Evolutionary conservation across 2,329 filamentous ascomycete genomes (phyloP).

Genomic region (Paecilomyces sp.): DNA sequence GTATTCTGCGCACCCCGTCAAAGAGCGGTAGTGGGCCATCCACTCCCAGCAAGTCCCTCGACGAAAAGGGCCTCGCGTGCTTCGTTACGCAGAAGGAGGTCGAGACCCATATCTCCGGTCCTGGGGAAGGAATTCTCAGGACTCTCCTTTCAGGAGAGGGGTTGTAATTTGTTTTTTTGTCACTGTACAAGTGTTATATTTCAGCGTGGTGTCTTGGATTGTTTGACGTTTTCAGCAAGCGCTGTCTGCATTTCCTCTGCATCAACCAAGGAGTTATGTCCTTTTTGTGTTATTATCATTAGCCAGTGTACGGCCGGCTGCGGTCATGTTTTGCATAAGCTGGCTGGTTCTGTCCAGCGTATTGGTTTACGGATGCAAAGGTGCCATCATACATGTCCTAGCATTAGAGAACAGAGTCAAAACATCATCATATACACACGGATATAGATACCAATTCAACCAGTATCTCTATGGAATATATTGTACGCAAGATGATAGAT

Average conservation of each 20-base stretch:
- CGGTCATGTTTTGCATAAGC: neutral
- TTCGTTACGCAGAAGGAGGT: slow-evolving; percentile 76
- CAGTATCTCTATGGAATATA: neutral
- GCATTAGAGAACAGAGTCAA: neutral
- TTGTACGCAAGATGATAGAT: neutral
- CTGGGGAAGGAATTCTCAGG: slow-evolving; percentile 42
- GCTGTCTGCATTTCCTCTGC: neutral
- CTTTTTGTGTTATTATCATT: neutral
- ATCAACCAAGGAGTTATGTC: neutral
- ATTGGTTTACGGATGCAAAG: neutral
- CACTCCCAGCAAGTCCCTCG: slow-evolving; percentile 47
- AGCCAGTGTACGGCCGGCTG: neutral
- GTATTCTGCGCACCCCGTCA: slow-evolving; percentile 58
- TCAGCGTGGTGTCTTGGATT: neutral
- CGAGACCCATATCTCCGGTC: slow-evolving; percentile 56
- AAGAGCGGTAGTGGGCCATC: slow-evolving; percentile 55
- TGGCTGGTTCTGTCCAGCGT: neutral
- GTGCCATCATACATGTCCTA: neutral
- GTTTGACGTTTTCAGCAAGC: neutral
- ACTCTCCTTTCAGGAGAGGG: slow-evolving; percentile 32
- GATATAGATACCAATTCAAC: neutral
- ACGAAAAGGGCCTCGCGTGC: slow-evolving; percentile 73
- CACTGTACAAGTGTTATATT: neutral
- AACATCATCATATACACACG: neutral
- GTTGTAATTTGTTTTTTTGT: slow-evolving; percentile 10